phyloP scores from a whole-genome alignment of 1,284 basidiomycete species.

The Apiotrichum siamense region DNA sequence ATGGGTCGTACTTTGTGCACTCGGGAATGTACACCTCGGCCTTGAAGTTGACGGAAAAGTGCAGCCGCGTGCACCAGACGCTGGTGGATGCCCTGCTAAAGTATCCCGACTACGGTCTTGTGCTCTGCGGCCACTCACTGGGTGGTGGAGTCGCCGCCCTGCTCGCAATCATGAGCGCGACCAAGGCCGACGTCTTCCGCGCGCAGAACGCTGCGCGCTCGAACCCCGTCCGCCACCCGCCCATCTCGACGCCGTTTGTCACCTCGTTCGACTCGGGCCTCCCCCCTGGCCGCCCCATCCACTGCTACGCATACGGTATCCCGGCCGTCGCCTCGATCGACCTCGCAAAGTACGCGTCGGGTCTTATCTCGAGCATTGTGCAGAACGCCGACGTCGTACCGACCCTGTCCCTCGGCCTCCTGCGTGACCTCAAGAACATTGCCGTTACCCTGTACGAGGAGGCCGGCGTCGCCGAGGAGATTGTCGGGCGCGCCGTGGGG shows the following conservation, averaged over 20 bases:
- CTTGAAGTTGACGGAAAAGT: constrained; percentile 41
- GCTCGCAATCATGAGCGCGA: constrained; percentile 41
- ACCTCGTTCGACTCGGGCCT: constrained; percentile 48
- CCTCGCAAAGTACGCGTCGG: constrained; percentile 46
- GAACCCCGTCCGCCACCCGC: constrained; percentile 33
- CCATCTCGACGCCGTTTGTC: constrained; percentile 49
- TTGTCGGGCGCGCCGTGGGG: constrained; percentile 48
- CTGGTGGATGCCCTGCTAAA: constrained; percentile 45
- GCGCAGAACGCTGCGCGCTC: constrained; percentile 22
- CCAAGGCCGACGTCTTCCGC: constrained; percentile 34
- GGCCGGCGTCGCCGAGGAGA: constrained; percentile 49
- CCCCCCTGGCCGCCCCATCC: constrained; percentile 51
- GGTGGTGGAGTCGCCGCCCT: constrained; percentile 52
- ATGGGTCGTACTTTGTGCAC: constrained; percentile 49
- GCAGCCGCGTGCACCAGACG: constrained; percentile 49
- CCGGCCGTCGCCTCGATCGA: constrained; percentile 50
- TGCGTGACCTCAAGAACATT: constrained; percentile 51
- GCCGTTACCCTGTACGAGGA: constrained; percentile 49
- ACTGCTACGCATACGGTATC: constrained; percentile 49
- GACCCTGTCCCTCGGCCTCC: constrained; percentile 48
- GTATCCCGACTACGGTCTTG: constrained; percentile 50
- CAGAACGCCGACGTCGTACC: constrained; percentile 45
- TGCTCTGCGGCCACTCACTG: constrained; percentile 50
- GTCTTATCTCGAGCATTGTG: constrained; percentile 50
- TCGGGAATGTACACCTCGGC: constrained; percentile 52